Conservation (phyloP, 768 basidiomycete genomes). For the Sporobolomyces pararoseus region DNA sequence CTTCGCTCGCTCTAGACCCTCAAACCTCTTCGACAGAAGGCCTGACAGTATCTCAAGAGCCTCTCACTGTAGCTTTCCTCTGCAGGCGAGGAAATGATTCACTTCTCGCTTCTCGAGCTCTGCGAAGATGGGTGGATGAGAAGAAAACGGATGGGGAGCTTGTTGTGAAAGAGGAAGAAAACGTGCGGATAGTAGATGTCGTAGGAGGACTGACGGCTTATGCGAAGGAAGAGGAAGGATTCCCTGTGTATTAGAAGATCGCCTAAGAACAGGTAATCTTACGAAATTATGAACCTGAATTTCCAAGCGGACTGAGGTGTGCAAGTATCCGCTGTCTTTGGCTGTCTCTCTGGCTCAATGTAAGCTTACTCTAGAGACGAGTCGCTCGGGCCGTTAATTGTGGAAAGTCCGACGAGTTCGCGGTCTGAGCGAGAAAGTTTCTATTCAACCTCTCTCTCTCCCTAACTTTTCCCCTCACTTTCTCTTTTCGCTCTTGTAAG, state of each 20-base stretch:
- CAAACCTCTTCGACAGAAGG: neutral
- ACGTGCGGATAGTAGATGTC: slow-evolving; percentile 22
- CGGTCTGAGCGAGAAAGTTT: no score
- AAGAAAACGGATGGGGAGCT: neutral
- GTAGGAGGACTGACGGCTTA: slow-evolving; percentile 29
- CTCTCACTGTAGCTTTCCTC: slow-evolving; percentile 19
- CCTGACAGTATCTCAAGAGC: neutral
- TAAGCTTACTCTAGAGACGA: no score
- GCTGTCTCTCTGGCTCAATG: no score
- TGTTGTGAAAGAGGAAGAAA: no score
- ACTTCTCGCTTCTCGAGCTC: slow-evolving; percentile 29
- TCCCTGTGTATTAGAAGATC: slow-evolving; percentile 41
- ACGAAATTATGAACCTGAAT: neutral
- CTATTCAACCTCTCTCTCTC: no score
- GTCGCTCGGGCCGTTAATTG: no score
- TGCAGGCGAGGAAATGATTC: slow-evolving; percentile 42
- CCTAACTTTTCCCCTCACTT: no score
- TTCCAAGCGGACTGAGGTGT: neutral
- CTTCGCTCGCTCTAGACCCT: slow-evolving; percentile 1
- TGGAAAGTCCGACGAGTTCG: no score
- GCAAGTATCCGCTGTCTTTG: no score
- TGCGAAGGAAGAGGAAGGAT: slow-evolving; percentile 20
- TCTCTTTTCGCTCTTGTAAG: no score
- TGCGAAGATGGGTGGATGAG: slow-evolving; percentile 18
- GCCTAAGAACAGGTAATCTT: slow-evolving; percentile 1